A percentile compares a stretch with the other conserved stretches of the same genome.
phyloP scores from a whole-genome alignment of 441 rosid species.

The Arabidopsis lyrata region DNA sequence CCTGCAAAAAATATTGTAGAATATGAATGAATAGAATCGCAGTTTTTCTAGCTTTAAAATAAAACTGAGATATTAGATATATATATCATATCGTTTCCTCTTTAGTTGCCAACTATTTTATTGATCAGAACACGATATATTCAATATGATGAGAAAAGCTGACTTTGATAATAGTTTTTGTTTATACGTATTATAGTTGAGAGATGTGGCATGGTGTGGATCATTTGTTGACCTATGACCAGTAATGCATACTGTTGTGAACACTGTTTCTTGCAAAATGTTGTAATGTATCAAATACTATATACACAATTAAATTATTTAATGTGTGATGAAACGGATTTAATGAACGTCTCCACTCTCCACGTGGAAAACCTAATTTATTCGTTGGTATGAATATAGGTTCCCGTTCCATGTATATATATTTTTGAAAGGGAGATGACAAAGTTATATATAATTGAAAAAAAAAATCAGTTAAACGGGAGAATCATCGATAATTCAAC shows the following conservation, averaged over 20 bases:
- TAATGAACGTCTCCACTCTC: neutral
- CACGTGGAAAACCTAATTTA: constrained; percentile 38
- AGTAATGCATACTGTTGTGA: constrained; percentile 29
- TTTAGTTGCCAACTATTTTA: constrained; percentile 36
- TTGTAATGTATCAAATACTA: neutral
- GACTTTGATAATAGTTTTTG: constrained; percentile 14
- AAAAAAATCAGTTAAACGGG: neutral
- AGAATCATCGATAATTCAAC: neutral
- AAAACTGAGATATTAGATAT: neutral
- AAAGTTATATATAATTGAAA: neutral
- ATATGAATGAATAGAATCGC: neutral
- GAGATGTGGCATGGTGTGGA: constrained; percentile 40
- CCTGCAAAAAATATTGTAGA: neutral
- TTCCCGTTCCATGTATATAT: neutral
- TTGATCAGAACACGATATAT: constrained; percentile 33
- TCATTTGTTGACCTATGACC: constrained; percentile 39
- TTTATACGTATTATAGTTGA: constrained; percentile 27
- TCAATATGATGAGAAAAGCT: constrained; percentile 31
- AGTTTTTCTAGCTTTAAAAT: neutral
- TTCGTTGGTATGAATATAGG: constrained; percentile 28
- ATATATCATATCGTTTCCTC: neutral
- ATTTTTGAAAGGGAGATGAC: constrained; percentile 8
- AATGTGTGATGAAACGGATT: neutral
- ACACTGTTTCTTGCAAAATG: constrained; percentile 34
- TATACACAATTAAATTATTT: neutral